These are phyloP conservation scores for Lepidopterella palustris DNA, from an alignment of 495 filamentous ascomycete genomes.

Conservation along the genomic window DNA sequence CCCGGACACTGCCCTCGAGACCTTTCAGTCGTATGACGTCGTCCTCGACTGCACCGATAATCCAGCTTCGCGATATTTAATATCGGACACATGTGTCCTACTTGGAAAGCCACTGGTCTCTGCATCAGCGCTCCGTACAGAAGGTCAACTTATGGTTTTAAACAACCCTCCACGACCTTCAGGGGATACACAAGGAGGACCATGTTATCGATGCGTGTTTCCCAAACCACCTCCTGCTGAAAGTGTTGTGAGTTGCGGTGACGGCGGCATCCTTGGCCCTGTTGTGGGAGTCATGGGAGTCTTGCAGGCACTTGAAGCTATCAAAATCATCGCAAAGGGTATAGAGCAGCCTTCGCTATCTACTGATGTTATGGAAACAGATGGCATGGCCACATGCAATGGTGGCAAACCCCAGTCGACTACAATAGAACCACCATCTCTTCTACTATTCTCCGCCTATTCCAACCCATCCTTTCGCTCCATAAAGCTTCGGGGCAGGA, in stretches of 20 bases:
- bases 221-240: conserved; percentile 76
- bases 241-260: conserved; percentile 73
- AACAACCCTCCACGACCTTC: conserved; percentile 55
- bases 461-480: conserved; percentile 62
- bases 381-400: no score
- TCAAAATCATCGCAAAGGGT: conserved; percentile 63
- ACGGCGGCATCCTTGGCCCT: conserved; percentile 85
- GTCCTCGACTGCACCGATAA: conserved; percentile 94
- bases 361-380: no score
- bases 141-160: conserved; percentile 85
- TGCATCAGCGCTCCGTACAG: conserved; percentile 76
- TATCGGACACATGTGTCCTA: conserved; percentile 83
- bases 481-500: conserved; percentile 61
- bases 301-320: conserved; percentile 79
- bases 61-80: conserved; percentile 82
- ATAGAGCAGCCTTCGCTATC: background rate
- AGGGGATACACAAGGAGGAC: conserved; percentile 51
- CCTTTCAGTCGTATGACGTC: conserved; percentile 66
- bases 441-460: conserved; percentile 72
- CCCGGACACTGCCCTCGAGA: conserved; percentile 55
- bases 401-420: background rate
- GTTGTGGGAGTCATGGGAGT: conserved; percentile 95
- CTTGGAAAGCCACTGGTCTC: conserved; percentile 75
- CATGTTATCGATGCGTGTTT: conserved; percentile 93
- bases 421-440: conserved; percentile 35